Conservation (phyloP, 768 basidiomycete genomes). For the Serpula lacrymans region DNA sequence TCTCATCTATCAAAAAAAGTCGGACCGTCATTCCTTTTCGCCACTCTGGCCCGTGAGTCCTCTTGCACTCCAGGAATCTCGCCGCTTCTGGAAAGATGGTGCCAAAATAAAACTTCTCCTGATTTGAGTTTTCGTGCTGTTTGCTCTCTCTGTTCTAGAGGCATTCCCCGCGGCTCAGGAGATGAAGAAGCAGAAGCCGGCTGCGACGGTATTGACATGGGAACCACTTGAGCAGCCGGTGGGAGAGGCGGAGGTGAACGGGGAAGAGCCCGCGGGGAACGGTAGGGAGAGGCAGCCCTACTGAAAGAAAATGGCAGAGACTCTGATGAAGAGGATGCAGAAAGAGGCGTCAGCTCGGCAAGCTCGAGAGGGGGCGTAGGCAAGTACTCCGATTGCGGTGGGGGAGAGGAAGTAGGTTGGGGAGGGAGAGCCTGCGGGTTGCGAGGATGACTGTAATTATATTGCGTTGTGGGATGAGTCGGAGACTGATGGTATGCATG, state of each 20-base stretch:
- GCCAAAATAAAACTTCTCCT: conserved; percentile 73
- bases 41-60: conserved; percentile 49
- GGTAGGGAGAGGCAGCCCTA: conserved; percentile 15
- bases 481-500: conserved; percentile 27
- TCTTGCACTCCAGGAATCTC: conserved; percentile 70
- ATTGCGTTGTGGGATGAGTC: conserved; percentile 13
- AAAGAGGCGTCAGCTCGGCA: conserved; percentile 18
- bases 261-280: conserved; percentile 18
- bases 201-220: conserved; percentile 7
- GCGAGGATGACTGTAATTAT: conserved; percentile 16
- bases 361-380: conserved; percentile 20
- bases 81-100: conserved; percentile 66
- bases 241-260: conserved; percentile 11
- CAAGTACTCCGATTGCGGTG: conserved; percentile 15
- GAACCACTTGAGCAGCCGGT: conserved; percentile 6
- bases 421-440: no score
- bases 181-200: conserved; percentile 9
- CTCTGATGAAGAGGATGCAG: conserved; percentile 22
- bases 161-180: conserved; percentile 22
- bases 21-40: conserved; percentile 6
- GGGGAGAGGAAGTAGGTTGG: conserved; percentile 14
- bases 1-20: conserved; percentile 26
- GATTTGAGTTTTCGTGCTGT: conserved; percentile 40
- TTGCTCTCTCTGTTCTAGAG: conserved; percentile 40
- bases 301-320: conserved; percentile 12